Evolutionary conservation across 306 rosid species (phyloP).

Genomic region (Dalbergia cochinchinensis): DNA sequence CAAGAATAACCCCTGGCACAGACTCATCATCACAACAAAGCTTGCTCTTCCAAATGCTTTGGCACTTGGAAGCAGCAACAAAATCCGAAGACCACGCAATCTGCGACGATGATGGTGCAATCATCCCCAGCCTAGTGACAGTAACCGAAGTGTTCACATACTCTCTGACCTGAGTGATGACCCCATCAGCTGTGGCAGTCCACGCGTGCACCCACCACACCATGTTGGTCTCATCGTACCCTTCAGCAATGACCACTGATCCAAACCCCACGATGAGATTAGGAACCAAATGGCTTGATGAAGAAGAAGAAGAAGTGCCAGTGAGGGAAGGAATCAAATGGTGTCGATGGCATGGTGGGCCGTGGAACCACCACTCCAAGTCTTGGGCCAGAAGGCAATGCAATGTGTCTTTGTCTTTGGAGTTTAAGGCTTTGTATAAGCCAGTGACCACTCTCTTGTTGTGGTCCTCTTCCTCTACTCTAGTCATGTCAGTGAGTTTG

Average conservation of each 20-base stretch:
- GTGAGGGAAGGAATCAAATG: conserved; percentile 71
- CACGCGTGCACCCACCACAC: conserved; percentile 89
- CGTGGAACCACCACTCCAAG: conserved; percentile 93
- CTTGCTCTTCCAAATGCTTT: conserved; percentile 77
- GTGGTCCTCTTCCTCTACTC: conserved; percentile 44
- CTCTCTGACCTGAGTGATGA: conserved; percentile 74
- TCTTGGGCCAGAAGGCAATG: conserved; percentile 60
- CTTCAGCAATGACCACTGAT: conserved; percentile 70
- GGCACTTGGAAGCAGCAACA: conserved; percentile 47
- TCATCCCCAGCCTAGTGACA: conserved; percentile 58
- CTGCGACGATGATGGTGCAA: neutral
- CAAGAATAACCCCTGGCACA: conserved; percentile 78
- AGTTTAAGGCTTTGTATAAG: conserved; percentile 65
- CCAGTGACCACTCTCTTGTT: conserved; percentile 49
- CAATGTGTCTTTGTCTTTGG: conserved; percentile 53
- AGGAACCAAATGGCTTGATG: conserved; percentile 50
- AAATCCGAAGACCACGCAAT: neutral
- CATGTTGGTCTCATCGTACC: conserved; percentile 54
- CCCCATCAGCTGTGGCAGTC: conserved; percentile 60
- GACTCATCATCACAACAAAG: conserved; percentile 54
- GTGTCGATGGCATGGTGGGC: conserved; percentile 69
- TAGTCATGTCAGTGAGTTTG: conserved; percentile 47
- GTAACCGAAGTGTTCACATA: conserved; percentile 77
- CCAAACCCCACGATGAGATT: conserved; percentile 61
- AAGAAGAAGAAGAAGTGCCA: conserved; percentile 45